phyloP scores from a whole-genome alignment of 192 early-diverging fungal species.

The Coemansia interrupta region DNA sequence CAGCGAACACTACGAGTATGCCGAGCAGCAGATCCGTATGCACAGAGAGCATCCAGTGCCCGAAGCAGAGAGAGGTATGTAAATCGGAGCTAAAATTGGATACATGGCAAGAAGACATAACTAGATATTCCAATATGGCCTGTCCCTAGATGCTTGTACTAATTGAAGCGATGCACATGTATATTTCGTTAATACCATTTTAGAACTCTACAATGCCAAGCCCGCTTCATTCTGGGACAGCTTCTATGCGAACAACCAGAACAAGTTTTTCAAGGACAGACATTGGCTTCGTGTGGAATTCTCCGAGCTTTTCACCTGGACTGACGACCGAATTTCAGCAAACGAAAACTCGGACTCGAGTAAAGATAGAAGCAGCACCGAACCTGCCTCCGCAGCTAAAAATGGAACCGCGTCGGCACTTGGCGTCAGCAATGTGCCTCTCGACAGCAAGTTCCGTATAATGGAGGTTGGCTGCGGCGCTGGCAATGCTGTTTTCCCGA shows the following conservation, averaged over 20 bases:
- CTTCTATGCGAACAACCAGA: constrained; percentile 76
- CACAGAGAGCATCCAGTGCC: constrained; percentile 73
- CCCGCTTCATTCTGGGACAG: constrained; percentile 66
- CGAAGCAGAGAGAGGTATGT: constrained; percentile 40
- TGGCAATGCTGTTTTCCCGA: constrained; percentile 74
- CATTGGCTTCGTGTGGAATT: constrained; percentile 95
- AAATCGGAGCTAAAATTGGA: too few species aligned
- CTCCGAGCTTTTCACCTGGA: constrained; percentile 72
- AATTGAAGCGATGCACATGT: background rate
- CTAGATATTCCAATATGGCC: background rate
- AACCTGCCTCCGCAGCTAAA: background rate
- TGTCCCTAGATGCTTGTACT: background rate
- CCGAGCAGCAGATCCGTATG: constrained; percentile 66
- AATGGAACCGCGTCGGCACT: background rate
- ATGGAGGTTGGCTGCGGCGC: constrained; percentile 83
- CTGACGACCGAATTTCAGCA: constrained; percentile 25
- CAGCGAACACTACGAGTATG: constrained; percentile 76
- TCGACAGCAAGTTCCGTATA: constrained; percentile 46
- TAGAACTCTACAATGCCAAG: constrained; percentile 55
- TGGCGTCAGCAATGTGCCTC: background rate
- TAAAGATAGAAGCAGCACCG: background rate
- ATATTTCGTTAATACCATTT: background rate
- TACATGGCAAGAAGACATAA: background rate
- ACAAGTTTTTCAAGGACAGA: constrained; percentile 93
- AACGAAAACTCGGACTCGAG: background rate